Conservation (phyloP, 345 rosid species). For the Melaleuca alternifolia region DNA sequence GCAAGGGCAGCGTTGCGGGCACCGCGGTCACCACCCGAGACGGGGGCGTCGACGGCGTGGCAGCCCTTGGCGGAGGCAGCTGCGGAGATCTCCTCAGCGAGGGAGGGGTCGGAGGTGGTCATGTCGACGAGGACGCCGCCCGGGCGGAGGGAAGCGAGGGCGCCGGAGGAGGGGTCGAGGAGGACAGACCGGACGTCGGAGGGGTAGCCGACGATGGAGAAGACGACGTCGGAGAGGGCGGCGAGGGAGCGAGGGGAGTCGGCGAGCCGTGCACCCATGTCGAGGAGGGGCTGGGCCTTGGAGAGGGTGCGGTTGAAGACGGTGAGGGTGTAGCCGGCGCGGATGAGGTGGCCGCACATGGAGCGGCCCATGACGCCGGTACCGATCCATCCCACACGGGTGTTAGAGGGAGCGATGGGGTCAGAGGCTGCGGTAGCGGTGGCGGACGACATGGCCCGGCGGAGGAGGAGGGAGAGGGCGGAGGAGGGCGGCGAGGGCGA, state of each 20-base stretch:
- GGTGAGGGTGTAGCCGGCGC: slow-evolving; percentile 70
- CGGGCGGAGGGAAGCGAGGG: slow-evolving; percentile 55
- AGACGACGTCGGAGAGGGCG: slow-evolving; percentile 64
- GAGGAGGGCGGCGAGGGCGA: neutral
- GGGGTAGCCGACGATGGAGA: slow-evolving; percentile 91
- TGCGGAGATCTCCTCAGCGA: slow-evolving; percentile 56
- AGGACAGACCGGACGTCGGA: slow-evolving; percentile 80
- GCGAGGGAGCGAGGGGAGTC: slow-evolving; percentile 60
- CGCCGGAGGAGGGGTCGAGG: slow-evolving; percentile 63
- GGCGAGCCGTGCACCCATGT: slow-evolving; percentile 61
- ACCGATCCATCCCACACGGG: slow-evolving; percentile 91
- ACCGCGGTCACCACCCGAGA: slow-evolving; percentile 87
- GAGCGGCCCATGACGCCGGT: slow-evolving; percentile 84
- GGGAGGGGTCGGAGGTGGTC: slow-evolving; percentile 95
- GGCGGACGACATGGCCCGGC: slow-evolving; percentile 52
- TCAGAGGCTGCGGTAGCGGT: slow-evolving; percentile 17
- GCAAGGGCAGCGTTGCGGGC: slow-evolving; percentile 67
- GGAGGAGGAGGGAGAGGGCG: slow-evolving; percentile 2
- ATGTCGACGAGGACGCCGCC: slow-evolving; percentile 83
- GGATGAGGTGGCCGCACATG: slow-evolving; percentile 73
- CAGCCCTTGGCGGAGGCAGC: slow-evolving; percentile 48
- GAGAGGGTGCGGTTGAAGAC: slow-evolving; percentile 80
- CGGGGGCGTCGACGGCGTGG: slow-evolving; percentile 75
- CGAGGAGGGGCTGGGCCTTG: slow-evolving; percentile 73
- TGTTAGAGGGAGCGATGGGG: slow-evolving; percentile 37